Conservation (phyloP, 441 rosid genomes). For the Populus hybrid region DNA sequence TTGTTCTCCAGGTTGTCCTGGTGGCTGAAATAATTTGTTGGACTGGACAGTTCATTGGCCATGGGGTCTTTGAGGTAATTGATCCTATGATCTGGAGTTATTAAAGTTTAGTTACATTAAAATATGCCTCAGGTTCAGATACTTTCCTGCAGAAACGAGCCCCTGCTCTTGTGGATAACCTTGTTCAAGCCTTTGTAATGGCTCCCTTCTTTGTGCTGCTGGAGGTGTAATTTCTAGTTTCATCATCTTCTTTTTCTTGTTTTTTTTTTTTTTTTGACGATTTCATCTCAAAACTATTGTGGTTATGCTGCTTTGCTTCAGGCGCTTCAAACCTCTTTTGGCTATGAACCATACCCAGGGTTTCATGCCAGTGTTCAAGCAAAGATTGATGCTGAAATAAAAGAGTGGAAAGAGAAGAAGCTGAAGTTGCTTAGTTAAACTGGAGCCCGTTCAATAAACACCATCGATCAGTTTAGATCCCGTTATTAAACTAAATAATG, state of each 20-base stretch:
- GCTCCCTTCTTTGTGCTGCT: slow-evolving; percentile 68
- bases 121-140: slow-evolving; percentile 6
- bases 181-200: slow-evolving; percentile 57
- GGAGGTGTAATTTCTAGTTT: slow-evolving; percentile 39
- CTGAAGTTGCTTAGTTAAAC: slow-evolving; percentile 34
- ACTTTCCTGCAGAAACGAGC: slow-evolving; percentile 48
- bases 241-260: not conserved
- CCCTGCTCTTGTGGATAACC: slow-evolving; percentile 63
- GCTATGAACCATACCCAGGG: slow-evolving; percentile 66
- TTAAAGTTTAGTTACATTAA: not conserved
- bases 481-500: not conserved
- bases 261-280: not conserved
- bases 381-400: slow-evolving; percentile 41
- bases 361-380: slow-evolving; percentile 45
- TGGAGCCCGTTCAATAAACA: slow-evolving; percentile 3
- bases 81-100: not conserved
- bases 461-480: slow-evolving; percentile 12
- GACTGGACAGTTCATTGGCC: slow-evolving; percentile 67
- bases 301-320: slow-evolving; percentile 21
- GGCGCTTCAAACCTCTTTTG: slow-evolving; percentile 48
- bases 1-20: slow-evolving; percentile 43
- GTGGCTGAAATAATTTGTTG: slow-evolving; percentile 56
- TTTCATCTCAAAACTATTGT: not conserved
- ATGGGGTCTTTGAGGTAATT: slow-evolving; percentile 57
- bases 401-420: slow-evolving; percentile 48